Percentiles rank a stretch among this genome's conserved stretches.
phyloP scores from a whole-genome alignment of 345 rosid species.

The Gossypium stocksii region DNA sequence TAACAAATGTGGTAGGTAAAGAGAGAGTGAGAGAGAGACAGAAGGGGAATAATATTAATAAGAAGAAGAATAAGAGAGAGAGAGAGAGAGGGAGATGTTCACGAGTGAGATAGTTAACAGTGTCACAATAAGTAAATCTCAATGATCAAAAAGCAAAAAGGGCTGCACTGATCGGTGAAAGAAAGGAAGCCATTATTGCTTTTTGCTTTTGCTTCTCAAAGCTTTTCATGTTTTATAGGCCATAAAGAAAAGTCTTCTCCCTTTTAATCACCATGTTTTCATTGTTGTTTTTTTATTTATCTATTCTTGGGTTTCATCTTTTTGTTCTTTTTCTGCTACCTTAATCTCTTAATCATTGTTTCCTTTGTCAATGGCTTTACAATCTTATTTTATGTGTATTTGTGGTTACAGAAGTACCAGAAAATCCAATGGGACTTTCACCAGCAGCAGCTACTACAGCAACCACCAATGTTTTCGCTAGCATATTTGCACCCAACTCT shows the following conservation, averaged over 20 bases:
- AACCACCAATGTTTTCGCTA: conserved; percentile 34
- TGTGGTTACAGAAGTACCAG: conserved; percentile 44
- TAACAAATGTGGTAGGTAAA: conserved; percentile 19
- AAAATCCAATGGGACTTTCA: conserved; percentile 37
- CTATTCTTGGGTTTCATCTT: not conserved
- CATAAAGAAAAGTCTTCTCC: not conserved
- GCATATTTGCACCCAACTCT: conserved; percentile 36
- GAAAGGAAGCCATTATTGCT: conserved; percentile 46
- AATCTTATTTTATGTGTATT: not conserved
- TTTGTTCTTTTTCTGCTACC: not conserved
- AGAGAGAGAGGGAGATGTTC: conserved; percentile 2
- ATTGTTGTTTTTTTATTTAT: too few relatives aligned
- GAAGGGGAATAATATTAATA: too few relatives aligned
- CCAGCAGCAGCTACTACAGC: conserved; percentile 25
- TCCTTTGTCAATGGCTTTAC: not conserved
- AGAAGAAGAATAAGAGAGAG: not conserved
- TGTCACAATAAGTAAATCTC: conserved; percentile 18
- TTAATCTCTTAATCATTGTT: conserved; percentile 8
- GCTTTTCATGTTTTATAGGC: conserved; percentile 20
- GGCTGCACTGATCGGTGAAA: conserved; percentile 1
- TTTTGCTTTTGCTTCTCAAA: conserved; percentile 23
- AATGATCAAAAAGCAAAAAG: conserved; percentile 25
- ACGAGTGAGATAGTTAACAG: conserved; percentile 5
- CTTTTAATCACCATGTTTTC: not conserved
- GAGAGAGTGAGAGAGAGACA: not conserved